A percentile compares a stretch with the other conserved stretches of the same genome.
phyloP scores from a whole-genome alignment of 805 yeast species.

The Myxozyma kluyveri region DNA sequence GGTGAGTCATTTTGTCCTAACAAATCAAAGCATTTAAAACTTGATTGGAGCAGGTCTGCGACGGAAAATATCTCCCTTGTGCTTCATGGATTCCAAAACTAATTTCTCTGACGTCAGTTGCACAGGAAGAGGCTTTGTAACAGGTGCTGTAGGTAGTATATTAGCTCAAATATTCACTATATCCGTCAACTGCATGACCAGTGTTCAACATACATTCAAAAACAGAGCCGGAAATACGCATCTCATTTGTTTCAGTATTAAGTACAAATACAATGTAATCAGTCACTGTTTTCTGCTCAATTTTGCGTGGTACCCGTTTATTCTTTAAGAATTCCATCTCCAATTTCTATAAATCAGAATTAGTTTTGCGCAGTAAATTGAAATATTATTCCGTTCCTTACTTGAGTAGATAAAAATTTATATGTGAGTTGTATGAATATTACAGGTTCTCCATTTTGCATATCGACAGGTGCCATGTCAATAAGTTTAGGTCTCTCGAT shows the following conservation, averaged over 20 bases:
- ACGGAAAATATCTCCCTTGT: conserved; percentile 26
- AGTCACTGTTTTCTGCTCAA: conserved; percentile 9
- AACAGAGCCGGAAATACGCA: conserved; percentile 21
- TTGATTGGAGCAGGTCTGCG: conserved; percentile 14
- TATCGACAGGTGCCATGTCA: conserved; percentile 12
- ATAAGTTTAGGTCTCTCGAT: conserved; percentile 13
- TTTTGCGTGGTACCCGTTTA: conserved; percentile 7
- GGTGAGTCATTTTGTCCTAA: too few species aligned
- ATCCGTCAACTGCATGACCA: neutral
- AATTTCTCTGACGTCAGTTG: neutral
- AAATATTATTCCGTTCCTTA: too few species aligned
- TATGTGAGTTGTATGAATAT: conserved; percentile 18
- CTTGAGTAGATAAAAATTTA: conserved; percentile 20
- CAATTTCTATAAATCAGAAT: conserved; percentile 4
- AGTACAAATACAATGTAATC: conserved; percentile 22
- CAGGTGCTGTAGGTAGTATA: conserved; percentile 10
- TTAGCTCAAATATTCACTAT: neutral
- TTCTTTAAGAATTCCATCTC: conserved; percentile 15
- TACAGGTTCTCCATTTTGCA: conserved; percentile 15
- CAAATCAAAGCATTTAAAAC: conserved; percentile 1
- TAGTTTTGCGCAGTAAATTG: neutral
- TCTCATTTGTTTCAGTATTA: conserved; percentile 12
- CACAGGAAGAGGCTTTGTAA: conserved; percentile 17
- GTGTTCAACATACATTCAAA: conserved; percentile 21
- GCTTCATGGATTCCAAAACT: conserved; percentile 12